These are phyloP conservation scores for Penicillium sclerotiorum DNA, from an alignment of 2,329 filamentous ascomycete genomes.

Conservation along the genomic window DNA sequence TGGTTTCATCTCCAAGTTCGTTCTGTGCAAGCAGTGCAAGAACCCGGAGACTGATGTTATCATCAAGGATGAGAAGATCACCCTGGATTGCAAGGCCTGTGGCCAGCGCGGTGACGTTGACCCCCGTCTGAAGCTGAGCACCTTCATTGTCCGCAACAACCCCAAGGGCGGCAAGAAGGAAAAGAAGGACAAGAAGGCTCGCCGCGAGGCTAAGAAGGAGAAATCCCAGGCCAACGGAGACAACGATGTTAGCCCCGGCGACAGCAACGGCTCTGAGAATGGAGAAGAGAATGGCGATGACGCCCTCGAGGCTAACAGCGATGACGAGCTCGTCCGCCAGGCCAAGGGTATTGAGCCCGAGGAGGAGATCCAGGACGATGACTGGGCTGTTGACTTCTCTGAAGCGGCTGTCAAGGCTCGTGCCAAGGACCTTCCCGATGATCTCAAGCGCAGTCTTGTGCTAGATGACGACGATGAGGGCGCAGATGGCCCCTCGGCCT, in stretches of 20 bases:
- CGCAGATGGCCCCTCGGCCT: slow-evolving; percentile 75
- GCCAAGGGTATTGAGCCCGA: slow-evolving; percentile 72
- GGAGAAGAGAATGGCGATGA: slow-evolving; percentile 65
- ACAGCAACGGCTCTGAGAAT: slow-evolving; percentile 66
- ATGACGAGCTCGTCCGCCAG: slow-evolving; percentile 83
- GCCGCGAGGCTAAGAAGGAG: slow-evolving; percentile 76
- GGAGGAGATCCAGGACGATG: slow-evolving; percentile 75
- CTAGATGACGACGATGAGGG: slow-evolving; percentile 80
- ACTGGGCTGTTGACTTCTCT: slow-evolving; percentile 97
- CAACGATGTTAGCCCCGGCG: slow-evolving; percentile 64
- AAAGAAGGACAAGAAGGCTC: slow-evolving; percentile 91
- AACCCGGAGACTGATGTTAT: slow-evolving; percentile 97
- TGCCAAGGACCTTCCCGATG: slow-evolving; percentile 87
- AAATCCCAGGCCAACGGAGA: slow-evolving; percentile 58
- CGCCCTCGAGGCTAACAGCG: slow-evolving; percentile 73
- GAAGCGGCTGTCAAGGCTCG: slow-evolving; percentile 93
- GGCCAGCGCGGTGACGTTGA: slow-evolving; percentile 92
- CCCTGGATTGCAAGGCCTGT: slow-evolving; percentile 98
- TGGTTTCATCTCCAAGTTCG: slow-evolving; percentile 97
- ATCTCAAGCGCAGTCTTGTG: slow-evolving; percentile 89
- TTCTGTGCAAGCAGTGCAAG: slow-evolving; percentile 99
- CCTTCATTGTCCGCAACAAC: slow-evolving; percentile 96
- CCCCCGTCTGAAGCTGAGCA: slow-evolving; percentile 89
- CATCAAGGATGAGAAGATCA: slow-evolving; percentile 90
- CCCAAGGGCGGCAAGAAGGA: slow-evolving; percentile 89